A percentile compares a stretch with the other conserved stretches of the same genome.
These are phyloP conservation scores for Dimargaris verticillata DNA, from an alignment of 192 early-diverging fungal genomes.

Conservation along the genomic window DNA sequence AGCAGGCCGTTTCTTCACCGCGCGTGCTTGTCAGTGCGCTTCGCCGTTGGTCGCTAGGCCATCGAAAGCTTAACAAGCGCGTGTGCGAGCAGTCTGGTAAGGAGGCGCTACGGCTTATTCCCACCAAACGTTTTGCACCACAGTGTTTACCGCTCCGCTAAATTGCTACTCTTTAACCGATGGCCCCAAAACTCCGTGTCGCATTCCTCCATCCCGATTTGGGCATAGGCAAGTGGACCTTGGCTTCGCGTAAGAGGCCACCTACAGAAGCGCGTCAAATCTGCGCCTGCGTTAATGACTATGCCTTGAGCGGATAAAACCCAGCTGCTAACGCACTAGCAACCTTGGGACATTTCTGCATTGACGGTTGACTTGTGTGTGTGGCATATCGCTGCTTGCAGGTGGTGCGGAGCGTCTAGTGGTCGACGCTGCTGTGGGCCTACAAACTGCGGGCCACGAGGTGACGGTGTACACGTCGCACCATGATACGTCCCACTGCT, in stretches of 20 bases:
- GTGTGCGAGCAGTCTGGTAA: background rate
- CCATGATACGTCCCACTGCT: constrained; percentile 75
- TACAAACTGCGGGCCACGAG: constrained; percentile 61
- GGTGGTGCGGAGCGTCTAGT: constrained; percentile 90
- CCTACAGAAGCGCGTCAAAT: too few relatives aligned
- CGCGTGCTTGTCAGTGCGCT: background rate
- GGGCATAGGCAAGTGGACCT: constrained; percentile 56
- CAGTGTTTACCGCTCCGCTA: background rate
- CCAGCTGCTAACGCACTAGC: too few relatives aligned
- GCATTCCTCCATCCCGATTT: constrained; percentile 88
- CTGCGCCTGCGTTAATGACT: too few relatives aligned
- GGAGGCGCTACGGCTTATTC: background rate
- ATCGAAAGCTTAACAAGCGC: background rate
- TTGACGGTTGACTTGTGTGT: too few relatives aligned
- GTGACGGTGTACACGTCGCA: constrained; percentile 79
- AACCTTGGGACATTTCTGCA: too few relatives aligned
- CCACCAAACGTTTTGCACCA: background rate
- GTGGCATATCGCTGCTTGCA: constrained; percentile 2
- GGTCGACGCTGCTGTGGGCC: constrained; percentile 74
- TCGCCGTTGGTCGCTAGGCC: too few relatives aligned
- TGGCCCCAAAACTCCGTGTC: constrained; percentile 27
- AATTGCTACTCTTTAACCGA: background rate
- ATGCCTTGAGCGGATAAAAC: too few relatives aligned
- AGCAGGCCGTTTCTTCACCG: background rate
- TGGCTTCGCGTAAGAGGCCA: too few relatives aligned